A percentile compares a stretch with the other conserved stretches of the same genome.
Conservation (phyloP, 371 early-diverging fungal species). For the Chytridium lagenaria region DNA sequence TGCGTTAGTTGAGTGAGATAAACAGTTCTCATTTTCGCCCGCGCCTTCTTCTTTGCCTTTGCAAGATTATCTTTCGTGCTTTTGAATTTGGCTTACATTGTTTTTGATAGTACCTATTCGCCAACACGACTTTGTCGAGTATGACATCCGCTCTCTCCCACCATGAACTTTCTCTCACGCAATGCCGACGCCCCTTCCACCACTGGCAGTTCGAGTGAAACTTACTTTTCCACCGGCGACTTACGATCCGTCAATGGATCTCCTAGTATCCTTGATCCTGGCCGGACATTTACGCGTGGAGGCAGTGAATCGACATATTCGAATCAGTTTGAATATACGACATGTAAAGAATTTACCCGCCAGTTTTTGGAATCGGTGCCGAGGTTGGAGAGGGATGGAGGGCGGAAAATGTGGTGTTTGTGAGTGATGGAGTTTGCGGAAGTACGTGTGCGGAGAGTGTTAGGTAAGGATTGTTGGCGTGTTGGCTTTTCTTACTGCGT, state of each 20-base stretch:
- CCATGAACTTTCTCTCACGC: neutral
- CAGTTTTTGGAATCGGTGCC: neutral
- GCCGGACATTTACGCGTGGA: neutral
- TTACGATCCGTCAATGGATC: neutral
- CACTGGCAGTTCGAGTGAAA: neutral
- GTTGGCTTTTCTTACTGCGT: too few species aligned
- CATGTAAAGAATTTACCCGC: neutral
- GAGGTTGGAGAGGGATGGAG: neutral
- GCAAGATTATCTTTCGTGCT: too few species aligned
- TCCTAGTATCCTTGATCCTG: slow-evolving; percentile 2
- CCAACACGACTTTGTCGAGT: neutral
- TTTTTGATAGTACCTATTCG: slow-evolving; percentile 26
- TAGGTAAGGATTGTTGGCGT: too few species aligned
- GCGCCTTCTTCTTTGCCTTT: neutral
- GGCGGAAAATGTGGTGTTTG: neutral
- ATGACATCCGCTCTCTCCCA: slow-evolving; percentile 4
- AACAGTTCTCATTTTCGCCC: neutral
- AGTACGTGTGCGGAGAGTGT: slow-evolving; percentile 18
- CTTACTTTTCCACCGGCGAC: neutral
- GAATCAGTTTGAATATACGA: slow-evolving; percentile 10
- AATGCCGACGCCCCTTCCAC: neutral
- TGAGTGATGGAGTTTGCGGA: slow-evolving; percentile 24
- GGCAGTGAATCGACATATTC: slow-evolving; percentile 3
- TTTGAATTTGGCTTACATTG: neutral
- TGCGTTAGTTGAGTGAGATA: slow-evolving; percentile 14